These are phyloP conservation scores for Dothideomycetidae sp. DNA, from an alignment of 2,329 filamentous ascomycete species.

Conservation along the genomic window DNA sequence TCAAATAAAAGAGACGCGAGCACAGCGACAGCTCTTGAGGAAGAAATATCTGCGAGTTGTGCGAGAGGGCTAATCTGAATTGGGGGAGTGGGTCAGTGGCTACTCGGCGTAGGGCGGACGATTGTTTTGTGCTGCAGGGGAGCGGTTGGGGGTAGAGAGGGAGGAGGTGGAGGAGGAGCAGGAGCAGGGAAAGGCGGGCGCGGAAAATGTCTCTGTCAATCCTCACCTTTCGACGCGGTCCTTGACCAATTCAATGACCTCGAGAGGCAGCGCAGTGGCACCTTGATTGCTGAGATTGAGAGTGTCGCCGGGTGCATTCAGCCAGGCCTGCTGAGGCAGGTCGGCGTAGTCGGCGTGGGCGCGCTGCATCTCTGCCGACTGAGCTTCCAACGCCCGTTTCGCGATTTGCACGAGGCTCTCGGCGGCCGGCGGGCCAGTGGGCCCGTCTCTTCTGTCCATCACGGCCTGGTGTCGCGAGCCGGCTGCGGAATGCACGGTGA, in stretches of 20 bases:
- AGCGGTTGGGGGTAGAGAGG: slow-evolving; percentile 1
- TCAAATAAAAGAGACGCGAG: slow-evolving; percentile 63
- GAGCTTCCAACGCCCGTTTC: slow-evolving; percentile 12
- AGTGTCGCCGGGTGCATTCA: slow-evolving; percentile 48
- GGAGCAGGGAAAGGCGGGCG: no score
- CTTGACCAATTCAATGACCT: slow-evolving; percentile 62
- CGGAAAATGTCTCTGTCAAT: no score
- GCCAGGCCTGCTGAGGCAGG: slow-evolving; percentile 11
- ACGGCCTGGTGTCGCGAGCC: slow-evolving; percentile 1
- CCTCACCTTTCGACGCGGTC: slow-evolving; percentile 58
- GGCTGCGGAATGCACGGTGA: slow-evolving; percentile 6
- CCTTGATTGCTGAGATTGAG: slow-evolving; percentile 65
- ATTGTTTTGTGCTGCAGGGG: neutral
- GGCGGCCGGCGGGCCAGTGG: slow-evolving; percentile 7
- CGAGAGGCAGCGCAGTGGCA: slow-evolving; percentile 56
- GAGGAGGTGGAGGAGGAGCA: neutral
- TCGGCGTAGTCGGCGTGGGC: slow-evolving; percentile 9
- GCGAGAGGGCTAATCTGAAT: slow-evolving; percentile 59
- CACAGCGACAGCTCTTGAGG: slow-evolving; percentile 61
- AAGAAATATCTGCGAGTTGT: slow-evolving; percentile 59
- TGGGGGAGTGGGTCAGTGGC: slow-evolving; percentile 13
- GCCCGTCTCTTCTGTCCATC: slow-evolving; percentile 7
- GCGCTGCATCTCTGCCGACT: slow-evolving; percentile 12
- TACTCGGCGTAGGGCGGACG: slow-evolving; percentile 11
- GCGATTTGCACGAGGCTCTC: slow-evolving; percentile 11